Base-by-base conservation (phyloP, 78 protist genomes). In the Bodo saltans region DNA sequence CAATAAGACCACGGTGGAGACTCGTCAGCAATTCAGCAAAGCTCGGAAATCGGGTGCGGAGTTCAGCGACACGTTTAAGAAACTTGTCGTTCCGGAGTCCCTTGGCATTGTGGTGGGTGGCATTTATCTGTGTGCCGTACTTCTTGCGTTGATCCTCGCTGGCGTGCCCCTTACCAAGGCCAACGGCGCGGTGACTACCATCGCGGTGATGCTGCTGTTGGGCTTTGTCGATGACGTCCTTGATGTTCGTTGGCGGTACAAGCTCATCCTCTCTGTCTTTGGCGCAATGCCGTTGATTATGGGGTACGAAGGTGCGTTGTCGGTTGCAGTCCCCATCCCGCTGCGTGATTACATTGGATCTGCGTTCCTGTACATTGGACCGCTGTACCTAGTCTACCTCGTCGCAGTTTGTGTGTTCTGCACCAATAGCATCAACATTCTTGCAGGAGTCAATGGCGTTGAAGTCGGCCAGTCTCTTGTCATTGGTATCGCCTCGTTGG, bases 211-310 rank as follows among this genome's bases (percentile, higher is more conserved):
- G 95, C 69, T 91, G 35, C 86, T 98, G 69, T 88, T 97, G n/a
- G 99, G 99, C 74, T 98, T 98, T 42, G 96, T 94, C 8, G 99
- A 98, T 85, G 98, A 98, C 68, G 99, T 98, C 29, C 90, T 98
- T 17, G 93, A 96, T 71, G 88, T 98, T 21, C 53, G 91, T 0
- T 95, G 96, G 96, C 35, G 93, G 40, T 84, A 90, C 86, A 98
- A 98, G 79, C 79, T 98, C 21, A 25, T 89, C 21, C 83, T 97
- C 28, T 93, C 99, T 23, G 42, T 92, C 72, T n/a, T 94, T 11
- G 97, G 98, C 23, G 32, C 98, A 30, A 79, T 97, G n/a, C 99
- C 99, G 30, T 68, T 97, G 42, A 83, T 97, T n/a, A 84, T 92
- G 42, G 91, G 92, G 42, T 91, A 85, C 85, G 60, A 82, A 12